Percentiles rank a stretch among this genome's conserved stretches.
Conservation (phyloP, 2,329 filamentous ascomycete genomes). For the Orbilia javanica region DNA sequence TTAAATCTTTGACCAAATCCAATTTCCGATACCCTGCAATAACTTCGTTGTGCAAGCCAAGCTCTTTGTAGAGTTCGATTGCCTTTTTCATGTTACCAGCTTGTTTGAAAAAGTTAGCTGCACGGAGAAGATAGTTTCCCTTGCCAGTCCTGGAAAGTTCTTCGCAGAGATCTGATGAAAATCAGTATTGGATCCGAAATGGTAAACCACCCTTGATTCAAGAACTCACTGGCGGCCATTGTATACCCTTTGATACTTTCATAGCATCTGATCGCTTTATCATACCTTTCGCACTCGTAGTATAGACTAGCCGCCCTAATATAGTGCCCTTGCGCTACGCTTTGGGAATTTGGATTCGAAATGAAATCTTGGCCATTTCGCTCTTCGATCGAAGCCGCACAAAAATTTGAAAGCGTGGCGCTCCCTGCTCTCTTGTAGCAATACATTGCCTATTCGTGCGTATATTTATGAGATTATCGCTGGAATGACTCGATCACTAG, state of each 20-base stretch:
- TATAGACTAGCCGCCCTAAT: constrained; percentile 19
- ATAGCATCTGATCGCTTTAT: constrained; percentile 28
- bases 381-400: constrained; percentile 11
- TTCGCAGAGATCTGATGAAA: constrained; percentile 15
- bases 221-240: constrained; percentile 17
- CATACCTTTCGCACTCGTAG: background rate
- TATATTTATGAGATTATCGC: background rate
- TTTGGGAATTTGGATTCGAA: constrained; percentile 1
- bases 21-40: constrained; percentile 26
- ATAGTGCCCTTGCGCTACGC: constrained; percentile 1
- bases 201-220: background rate
- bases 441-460: constrained; percentile 10
- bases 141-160: background rate
- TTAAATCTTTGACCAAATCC: background rate
- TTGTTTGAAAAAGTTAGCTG: constrained; percentile 8
- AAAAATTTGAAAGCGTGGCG: constrained; percentile 3
- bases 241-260: constrained; percentile 31
- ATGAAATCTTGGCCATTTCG: constrained; percentile 27
- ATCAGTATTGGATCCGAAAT: background rate
- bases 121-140: constrained; percentile 6
- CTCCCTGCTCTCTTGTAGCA: constrained; percentile 20
- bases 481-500: no score
- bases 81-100: background rate
- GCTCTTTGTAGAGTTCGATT: constrained; percentile 4
- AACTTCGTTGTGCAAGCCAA: constrained; percentile 1